Percentiles rank a stretch among this genome's conserved stretches.
Evolutionary conservation across 192 early-diverging fungal species (phyloP).

Genomic region (Entomortierella beljakovae): DNA sequence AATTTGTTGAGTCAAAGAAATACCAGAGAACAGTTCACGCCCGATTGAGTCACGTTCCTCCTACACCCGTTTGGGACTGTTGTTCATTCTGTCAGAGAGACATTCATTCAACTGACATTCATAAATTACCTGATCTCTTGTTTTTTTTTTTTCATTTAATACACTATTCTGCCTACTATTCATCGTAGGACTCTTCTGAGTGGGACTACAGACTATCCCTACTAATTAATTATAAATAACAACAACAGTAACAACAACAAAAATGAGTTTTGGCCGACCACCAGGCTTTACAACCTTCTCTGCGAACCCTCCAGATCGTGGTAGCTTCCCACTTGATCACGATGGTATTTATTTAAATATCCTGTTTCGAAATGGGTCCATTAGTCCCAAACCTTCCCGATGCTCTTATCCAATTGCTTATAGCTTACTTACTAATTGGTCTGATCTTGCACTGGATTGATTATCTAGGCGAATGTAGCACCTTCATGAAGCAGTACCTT

Average conservation of each 20-base stretch:
- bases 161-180: no score
- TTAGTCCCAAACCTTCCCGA: neutral
- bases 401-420: neutral
- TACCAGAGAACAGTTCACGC: no score
- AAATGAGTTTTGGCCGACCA: slow-evolving; percentile 83
- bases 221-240: neutral
- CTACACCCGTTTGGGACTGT: no score
- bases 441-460: neutral
- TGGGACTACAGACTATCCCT: neutral
- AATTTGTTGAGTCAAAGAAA: neutral
- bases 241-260: slow-evolving; percentile 1
- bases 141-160: no score
- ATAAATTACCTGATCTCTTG: no score
- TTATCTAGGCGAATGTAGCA: slow-evolving; percentile 79
- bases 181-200: no score
- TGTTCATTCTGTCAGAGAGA: no score
- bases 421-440: no score
- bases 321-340: slow-evolving; percentile 93
- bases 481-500: slow-evolving; percentile 84
- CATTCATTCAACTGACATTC: no score
- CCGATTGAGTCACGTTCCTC: no score
- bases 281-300: slow-evolving; percentile 73
- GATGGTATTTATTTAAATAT: slow-evolving; percentile 65
- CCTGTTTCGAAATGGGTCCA: neutral
- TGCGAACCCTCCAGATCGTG: slow-evolving; percentile 82